Percentiles rank a stretch among this genome's conserved stretches.
Evolutionary conservation across 352 stramenopile species (phyloP).

Genomic region (Pythium rhizo-oryzae): DNA sequence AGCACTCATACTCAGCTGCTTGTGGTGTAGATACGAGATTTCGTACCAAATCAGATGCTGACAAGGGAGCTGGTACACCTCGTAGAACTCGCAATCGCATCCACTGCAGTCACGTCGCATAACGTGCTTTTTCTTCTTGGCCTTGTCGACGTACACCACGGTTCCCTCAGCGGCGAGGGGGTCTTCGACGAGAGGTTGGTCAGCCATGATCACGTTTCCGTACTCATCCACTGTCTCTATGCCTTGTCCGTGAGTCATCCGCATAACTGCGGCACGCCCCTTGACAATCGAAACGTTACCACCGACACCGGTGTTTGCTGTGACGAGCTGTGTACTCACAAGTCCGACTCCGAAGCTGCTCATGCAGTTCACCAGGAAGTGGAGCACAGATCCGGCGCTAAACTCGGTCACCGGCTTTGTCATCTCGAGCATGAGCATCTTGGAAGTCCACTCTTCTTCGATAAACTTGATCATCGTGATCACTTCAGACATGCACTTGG

Average conservation of each 20-base stretch:
- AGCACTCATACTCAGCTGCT: constrained; percentile 64
- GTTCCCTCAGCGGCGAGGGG: constrained; percentile 29
- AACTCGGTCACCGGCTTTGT: constrained; percentile 68
- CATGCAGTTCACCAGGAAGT: constrained; percentile 74
- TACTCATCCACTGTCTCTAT: constrained; percentile 13
- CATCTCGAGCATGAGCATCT: constrained; percentile 76
- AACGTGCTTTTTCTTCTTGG: constrained; percentile 61
- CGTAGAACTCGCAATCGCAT: constrained; percentile 73
- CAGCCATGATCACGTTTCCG: constrained; percentile 11
- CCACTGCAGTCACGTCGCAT: constrained; percentile 58
- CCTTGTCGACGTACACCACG: constrained; percentile 58
- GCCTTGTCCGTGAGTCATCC: constrained; percentile 21
- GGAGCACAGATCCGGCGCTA: constrained; percentile 53
- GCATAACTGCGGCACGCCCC: constrained; percentile 30
- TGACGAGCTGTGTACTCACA: constrained; percentile 62
- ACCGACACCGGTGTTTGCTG: constrained; percentile 41
- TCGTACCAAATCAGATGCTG: constrained; percentile 81
- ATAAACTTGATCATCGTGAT: constrained; percentile 69
- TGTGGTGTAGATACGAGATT: constrained; percentile 58
- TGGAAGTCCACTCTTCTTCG: constrained; percentile 72
- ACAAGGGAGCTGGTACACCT: constrained; percentile 65
- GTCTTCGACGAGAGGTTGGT: constrained; percentile 18
- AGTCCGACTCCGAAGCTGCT: constrained; percentile 65
- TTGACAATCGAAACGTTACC: constrained; percentile 34
- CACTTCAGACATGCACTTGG: constrained; percentile 63